A percentile compares a stretch with the other conserved stretches of the same genome.
phyloP scores from a whole-genome alignment of 2,329 filamentous ascomycete species.

The Paecilomyces variotii region DNA sequence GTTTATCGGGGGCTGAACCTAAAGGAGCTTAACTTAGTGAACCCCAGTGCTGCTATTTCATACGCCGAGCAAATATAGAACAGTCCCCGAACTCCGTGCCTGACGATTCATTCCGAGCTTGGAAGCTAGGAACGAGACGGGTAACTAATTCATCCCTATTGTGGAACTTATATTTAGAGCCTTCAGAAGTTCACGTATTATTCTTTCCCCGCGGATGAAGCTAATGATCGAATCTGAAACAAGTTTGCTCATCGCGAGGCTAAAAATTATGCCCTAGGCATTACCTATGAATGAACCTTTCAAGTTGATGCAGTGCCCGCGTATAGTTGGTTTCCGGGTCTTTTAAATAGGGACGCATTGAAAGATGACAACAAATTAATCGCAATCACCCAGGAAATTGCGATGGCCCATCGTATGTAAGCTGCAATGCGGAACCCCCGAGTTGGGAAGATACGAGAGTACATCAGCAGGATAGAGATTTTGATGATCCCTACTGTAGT shows the following conservation, averaged over 20 bases:
- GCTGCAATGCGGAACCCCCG: constrained; percentile 37
- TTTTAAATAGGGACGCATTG: constrained; percentile 46
- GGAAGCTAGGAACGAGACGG: neutral
- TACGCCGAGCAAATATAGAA: neutral
- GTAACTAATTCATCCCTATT: neutral
- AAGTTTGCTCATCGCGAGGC: no score
- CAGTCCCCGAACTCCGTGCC: neutral
- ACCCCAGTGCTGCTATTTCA: neutral
- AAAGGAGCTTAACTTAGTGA: neutral
- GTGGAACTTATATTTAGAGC: neutral
- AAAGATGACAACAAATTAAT: constrained; percentile 46
- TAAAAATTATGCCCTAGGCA: constrained; percentile 13
- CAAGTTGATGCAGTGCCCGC: constrained; percentile 43
- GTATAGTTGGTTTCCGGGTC: constrained; percentile 40
- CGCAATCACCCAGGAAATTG: constrained; percentile 41
- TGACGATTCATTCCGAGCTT: neutral
- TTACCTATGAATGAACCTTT: constrained; percentile 46
- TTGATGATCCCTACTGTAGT: constrained; percentile 46
- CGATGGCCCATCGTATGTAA: constrained; percentile 35
- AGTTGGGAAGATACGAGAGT: constrained; percentile 45
- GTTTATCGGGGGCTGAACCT: neutral
- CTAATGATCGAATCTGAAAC: no score
- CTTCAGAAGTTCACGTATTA: neutral
- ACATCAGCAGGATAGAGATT: constrained; percentile 44
- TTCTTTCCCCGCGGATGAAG: no score